Evolutionary conservation across 495 filamentous ascomycete species (phyloP).

Genomic region (Astrothelium macrocarpum): DNA sequence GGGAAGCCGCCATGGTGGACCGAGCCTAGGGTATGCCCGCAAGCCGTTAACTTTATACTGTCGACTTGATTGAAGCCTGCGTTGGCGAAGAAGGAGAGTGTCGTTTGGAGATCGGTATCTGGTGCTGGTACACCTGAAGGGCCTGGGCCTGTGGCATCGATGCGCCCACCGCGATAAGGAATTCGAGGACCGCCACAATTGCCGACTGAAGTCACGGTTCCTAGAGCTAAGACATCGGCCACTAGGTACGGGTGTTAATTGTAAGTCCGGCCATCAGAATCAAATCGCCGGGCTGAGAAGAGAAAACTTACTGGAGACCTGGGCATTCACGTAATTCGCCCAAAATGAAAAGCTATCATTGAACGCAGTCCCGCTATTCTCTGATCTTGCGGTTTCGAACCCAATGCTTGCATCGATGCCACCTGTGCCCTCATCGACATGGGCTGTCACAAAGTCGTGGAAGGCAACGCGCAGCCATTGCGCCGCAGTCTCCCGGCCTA

Average conservation of each 20-base stretch:
- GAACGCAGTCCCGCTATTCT: slow-evolving; percentile 14
- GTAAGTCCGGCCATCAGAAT: neutral
- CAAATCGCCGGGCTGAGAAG: neutral
- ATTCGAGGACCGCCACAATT: slow-evolving; percentile 2
- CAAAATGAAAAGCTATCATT: slow-evolving; percentile 12
- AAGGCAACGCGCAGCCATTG: slow-evolving; percentile 16
- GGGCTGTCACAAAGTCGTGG: slow-evolving; percentile 15
- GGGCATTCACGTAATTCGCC: slow-evolving; percentile 1
- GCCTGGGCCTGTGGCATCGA: slow-evolving; percentile 9
- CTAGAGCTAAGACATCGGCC: slow-evolving; percentile 10
- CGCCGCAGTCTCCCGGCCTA: slow-evolving; percentile 8
- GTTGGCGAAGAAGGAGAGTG: slow-evolving; percentile 8
- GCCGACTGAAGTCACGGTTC: slow-evolving; percentile 4
- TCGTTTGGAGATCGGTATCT: slow-evolving; percentile 10
- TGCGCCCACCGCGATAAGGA: slow-evolving; percentile 7
- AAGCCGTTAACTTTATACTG: slow-evolving; percentile 11
- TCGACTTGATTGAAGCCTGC: slow-evolving; percentile 12
- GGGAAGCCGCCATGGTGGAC: slow-evolving; percentile 11
- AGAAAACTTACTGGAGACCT: neutral
- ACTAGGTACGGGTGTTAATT: neutral
- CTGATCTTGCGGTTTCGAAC: slow-evolving; percentile 10
- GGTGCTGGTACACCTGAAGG: slow-evolving; percentile 9
- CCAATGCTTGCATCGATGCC: slow-evolving; percentile 13
- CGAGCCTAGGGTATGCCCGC: slow-evolving; percentile 12
- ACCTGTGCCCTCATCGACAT: slow-evolving; percentile 8